A percentile compares a stretch with the other conserved stretches of the same genome.
Evolutionary conservation across 345 rosid species (phyloP).

Genomic region (Syzygium aqueum): DNA sequence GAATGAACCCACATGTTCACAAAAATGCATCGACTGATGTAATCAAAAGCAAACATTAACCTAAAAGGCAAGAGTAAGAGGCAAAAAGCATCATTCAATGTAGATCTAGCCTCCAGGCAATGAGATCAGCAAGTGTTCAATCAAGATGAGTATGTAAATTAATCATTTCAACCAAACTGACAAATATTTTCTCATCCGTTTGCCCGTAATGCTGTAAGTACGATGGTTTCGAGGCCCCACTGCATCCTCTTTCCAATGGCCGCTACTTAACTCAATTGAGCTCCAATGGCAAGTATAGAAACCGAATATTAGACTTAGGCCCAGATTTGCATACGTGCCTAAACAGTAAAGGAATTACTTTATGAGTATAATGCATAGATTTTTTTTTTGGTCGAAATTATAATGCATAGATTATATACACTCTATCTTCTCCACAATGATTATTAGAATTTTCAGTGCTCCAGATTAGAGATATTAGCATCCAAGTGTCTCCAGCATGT

Average conservation of each 20-base stretch:
- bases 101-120: neutral
- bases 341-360: neutral
- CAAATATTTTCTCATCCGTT: neutral
- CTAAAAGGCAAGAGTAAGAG: neutral
- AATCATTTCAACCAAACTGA: neutral
- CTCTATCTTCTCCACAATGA: neutral
- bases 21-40: neutral
- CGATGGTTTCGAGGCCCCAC: neutral
- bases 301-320: neutral
- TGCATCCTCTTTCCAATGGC: neutral
- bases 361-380: neutral
- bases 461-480: neutral
- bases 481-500: neutral
- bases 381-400: too few species aligned
- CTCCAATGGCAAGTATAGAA: neutral
- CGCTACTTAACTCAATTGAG: neutral
- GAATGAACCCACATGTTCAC: neutral
- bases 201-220: neutral
- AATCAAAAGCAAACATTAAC: neutral
- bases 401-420: neutral
- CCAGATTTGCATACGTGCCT: neutral
- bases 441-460: neutral
- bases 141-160: neutral
- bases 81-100: neutral
- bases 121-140: neutral